Evolutionary conservation across 2,329 filamentous ascomycete species (phyloP).

Genomic region (Colletotrichum musae): DNA sequence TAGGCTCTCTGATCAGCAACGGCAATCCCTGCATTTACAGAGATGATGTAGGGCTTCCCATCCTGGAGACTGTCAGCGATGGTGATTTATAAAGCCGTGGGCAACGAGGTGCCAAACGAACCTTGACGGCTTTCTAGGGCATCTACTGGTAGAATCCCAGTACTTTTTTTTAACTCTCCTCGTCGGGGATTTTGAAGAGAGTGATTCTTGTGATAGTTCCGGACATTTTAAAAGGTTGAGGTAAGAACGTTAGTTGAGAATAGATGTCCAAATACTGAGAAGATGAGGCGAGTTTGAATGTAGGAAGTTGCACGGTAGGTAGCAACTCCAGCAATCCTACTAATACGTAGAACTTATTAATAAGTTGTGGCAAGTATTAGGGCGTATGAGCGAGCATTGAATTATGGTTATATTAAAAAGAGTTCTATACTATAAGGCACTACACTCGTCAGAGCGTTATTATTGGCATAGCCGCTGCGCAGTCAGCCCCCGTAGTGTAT

Average conservation of each 20-base stretch:
- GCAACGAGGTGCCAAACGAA: conserved; percentile 37
- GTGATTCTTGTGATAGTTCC: conserved; percentile 49
- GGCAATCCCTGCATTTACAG: conserved; percentile 62
- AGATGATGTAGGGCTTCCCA: conserved; percentile 72
- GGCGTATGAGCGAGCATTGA: too few relatives aligned
- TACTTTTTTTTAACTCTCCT: conserved; percentile 50
- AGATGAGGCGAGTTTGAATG: too few relatives aligned
- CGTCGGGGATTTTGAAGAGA: conserved; percentile 55
- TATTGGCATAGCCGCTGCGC: too few relatives aligned
- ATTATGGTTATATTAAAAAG: too few relatives aligned
- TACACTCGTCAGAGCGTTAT: too few relatives aligned
- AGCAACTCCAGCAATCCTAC: too few relatives aligned
- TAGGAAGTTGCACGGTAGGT: too few relatives aligned
- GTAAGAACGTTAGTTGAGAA: not conserved
- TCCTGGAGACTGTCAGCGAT: conserved; percentile 56
- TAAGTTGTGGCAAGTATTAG: too few relatives aligned
- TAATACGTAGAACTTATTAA: too few relatives aligned
- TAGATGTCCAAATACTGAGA: not conserved
- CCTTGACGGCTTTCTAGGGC: conserved; percentile 49
- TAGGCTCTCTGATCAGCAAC: conserved; percentile 68
- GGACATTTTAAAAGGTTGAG: conserved; percentile 15
- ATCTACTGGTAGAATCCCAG: conserved; percentile 51
- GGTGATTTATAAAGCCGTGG: too few relatives aligned
- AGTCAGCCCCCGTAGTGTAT: too few relatives aligned
- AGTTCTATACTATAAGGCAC: too few relatives aligned